phyloP scores from a whole-genome alignment of 2,329 filamentous ascomycete species.

The Colletotrichum coccodes region DNA sequence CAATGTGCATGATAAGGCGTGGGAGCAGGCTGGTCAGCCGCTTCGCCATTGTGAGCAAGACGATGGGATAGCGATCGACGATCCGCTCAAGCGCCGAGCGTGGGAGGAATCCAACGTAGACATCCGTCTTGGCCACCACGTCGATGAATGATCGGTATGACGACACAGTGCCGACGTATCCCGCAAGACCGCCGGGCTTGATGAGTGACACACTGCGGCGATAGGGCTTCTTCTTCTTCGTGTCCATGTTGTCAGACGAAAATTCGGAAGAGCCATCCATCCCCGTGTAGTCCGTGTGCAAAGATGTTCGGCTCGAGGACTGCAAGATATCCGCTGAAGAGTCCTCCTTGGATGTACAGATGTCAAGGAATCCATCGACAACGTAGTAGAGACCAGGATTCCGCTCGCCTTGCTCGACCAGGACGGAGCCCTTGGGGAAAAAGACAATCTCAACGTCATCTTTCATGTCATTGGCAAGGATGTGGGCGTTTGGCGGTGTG shows the following conservation, averaged over 20 bases:
- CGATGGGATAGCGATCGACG: conserved; percentile 90
- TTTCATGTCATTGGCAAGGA: conserved; percentile 81
- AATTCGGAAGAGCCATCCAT: conserved; percentile 22
- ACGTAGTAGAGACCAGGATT: conserved; percentile 98
- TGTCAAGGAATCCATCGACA: conserved; percentile 95
- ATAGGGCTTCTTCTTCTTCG: conserved; percentile 55
- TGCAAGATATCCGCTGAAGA: conserved; percentile 52
- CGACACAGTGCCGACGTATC: conserved; percentile 93
- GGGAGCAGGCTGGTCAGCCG: conserved; percentile 89
- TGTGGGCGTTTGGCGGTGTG: conserved; percentile 71
- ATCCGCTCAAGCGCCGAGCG: conserved; percentile 88
- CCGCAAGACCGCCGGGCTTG: conserved; percentile 93
- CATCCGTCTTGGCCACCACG: conserved; percentile 96
- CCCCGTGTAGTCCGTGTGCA: conserved; percentile 29
- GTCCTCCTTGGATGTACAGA: conserved; percentile 83
- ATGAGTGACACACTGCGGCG: conserved; percentile 86
- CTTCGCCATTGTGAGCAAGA: conserved; percentile 96
- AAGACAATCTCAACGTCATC: conserved; percentile 97
- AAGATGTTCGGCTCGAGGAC: conserved; percentile 45
- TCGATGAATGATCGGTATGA: conserved; percentile 97
- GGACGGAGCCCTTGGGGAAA: conserved; percentile 92
- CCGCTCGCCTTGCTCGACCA: conserved; percentile 97
- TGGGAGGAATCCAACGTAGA: conserved; percentile 95
- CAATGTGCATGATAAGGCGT: conserved; percentile 91
- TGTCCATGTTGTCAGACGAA: conserved; percentile 40